A percentile compares a stretch with the other conserved stretches of the same genome.
phyloP scores from a whole-genome alignment of 345 rosid genomes.

The Tarenaya hassleriana region DNA sequence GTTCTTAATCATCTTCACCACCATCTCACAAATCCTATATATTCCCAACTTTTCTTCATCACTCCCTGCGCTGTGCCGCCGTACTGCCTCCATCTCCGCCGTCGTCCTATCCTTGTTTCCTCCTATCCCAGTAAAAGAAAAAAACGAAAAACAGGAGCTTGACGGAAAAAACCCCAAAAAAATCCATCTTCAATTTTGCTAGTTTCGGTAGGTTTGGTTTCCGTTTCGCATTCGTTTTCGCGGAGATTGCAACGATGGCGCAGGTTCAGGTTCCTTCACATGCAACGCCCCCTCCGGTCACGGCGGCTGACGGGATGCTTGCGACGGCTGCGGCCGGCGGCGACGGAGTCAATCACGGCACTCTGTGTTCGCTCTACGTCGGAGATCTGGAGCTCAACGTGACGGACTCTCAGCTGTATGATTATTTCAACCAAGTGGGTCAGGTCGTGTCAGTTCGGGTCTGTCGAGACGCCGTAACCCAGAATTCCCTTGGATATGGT shows the following conservation, averaged over 20 bases:
- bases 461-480: slow-evolving; percentile 36
- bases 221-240: not conserved
- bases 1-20: slow-evolving; percentile 18
- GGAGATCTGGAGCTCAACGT: slow-evolving; percentile 51
- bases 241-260: slow-evolving; percentile 28
- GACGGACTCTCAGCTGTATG: slow-evolving; percentile 36
- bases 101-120: slow-evolving; percentile 10
- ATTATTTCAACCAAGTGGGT: slow-evolving; percentile 33
- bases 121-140: not conserved
- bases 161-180: not conserved
- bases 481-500: slow-evolving; percentile 46
- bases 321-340: slow-evolving; percentile 11
- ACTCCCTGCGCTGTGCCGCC: slow-evolving; percentile 34
- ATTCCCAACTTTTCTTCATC: slow-evolving; percentile 23
- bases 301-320: slow-evolving; percentile 13
- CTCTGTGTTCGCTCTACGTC: slow-evolving; percentile 37
- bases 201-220: not conserved
- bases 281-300: slow-evolving; percentile 14
- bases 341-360: slow-evolving; percentile 33
- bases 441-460: slow-evolving; percentile 41
- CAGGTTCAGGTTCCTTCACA: slow-evolving; percentile 35
- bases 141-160: not conserved
- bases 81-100: slow-evolving; percentile 27
- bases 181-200: not conserved
- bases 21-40: slow-evolving; percentile 12